Conservation (phyloP, 108 stramenopile genomes). For the Skeletonema menzelii region DNA sequence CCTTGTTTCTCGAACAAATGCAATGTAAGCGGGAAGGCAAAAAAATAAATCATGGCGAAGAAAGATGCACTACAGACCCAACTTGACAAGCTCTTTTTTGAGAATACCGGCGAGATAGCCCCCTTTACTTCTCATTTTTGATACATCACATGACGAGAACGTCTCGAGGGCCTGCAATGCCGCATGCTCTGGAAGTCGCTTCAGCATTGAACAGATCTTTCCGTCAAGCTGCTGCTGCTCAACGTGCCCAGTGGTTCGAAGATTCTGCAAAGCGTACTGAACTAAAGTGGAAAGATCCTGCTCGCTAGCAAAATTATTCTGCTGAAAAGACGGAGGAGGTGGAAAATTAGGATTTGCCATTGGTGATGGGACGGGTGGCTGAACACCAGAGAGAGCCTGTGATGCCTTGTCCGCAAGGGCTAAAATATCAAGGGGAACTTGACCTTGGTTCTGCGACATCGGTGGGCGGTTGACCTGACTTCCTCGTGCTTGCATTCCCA, state of each 20-base stretch:
- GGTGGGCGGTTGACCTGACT: neutral
- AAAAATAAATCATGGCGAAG: conserved; percentile 4
- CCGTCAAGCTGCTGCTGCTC: conserved; percentile 59
- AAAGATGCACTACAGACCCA: conserved; percentile 36
- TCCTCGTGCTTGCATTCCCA: neutral
- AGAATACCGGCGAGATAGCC: conserved; percentile 78
- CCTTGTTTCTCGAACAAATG: neutral
- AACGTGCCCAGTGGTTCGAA: conserved; percentile 72
- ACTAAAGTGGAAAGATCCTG: conserved; percentile 61
- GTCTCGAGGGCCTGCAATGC: conserved; percentile 65
- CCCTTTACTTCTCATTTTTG: conserved; percentile 69
- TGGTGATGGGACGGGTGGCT: conserved; percentile 1
- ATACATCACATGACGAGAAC: conserved; percentile 67
- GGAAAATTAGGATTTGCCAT: conserved; percentile 24
- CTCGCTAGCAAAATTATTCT: conserved; percentile 42
- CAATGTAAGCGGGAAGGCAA: neutral
- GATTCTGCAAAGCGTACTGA: conserved; percentile 71
- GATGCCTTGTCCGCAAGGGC: conserved; percentile 81
- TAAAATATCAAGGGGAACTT: conserved; percentile 63
- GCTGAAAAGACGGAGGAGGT: conserved; percentile 26
- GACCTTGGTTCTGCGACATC: neutral
- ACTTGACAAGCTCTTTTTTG: conserved; percentile 68
- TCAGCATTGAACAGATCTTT: conserved; percentile 70
- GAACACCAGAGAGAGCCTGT: conserved; percentile 53
- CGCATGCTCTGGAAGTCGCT: conserved; percentile 66